Conservation (phyloP, 163 green algal genomes). For the Picocystis sp. region DNA sequence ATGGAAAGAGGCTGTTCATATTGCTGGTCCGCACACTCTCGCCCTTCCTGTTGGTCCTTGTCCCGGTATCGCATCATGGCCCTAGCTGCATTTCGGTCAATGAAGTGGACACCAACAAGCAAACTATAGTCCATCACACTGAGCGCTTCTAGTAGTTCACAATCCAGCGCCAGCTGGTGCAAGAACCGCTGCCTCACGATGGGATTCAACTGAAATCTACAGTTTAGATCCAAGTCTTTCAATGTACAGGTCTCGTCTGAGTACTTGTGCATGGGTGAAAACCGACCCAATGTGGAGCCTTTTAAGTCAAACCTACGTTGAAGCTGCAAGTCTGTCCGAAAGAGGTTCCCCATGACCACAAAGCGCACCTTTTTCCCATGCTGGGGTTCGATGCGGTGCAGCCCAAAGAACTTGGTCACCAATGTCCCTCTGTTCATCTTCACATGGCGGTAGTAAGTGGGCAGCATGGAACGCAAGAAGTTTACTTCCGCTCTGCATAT, state of each 20-base stretch:
- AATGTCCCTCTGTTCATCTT: slow-evolving; percentile 47
- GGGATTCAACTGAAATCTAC: slow-evolving; percentile 28
- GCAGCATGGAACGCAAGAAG: slow-evolving; percentile 54
- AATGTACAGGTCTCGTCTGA: slow-evolving; percentile 25
- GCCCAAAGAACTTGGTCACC: slow-evolving; percentile 67
- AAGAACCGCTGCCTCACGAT: slow-evolving; percentile 12
- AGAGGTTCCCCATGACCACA: slow-evolving; percentile 94
- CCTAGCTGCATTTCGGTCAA: slow-evolving; percentile 1
- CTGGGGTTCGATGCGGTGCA: slow-evolving; percentile 53
- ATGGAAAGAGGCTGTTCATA: neutral
- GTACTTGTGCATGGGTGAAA: neutral
- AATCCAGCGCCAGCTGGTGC: slow-evolving; percentile 51
- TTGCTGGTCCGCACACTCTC: neutral
- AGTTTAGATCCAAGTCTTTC: slow-evolving; percentile 69
- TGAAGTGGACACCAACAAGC: slow-evolving; percentile 85
- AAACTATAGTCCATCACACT: slow-evolving; percentile 94
- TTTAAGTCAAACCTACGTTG: slow-evolving; percentile 86
- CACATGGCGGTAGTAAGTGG: slow-evolving; percentile 48
- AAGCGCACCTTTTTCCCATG: slow-evolving; percentile 65
- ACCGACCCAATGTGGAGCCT: slow-evolving; percentile 33
- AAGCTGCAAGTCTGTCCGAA: slow-evolving; percentile 66
- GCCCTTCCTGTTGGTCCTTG: neutral
- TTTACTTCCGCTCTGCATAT: slow-evolving; percentile 66
- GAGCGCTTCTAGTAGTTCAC: slow-evolving; percentile 44
- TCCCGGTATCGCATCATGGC: neutral